Percentiles rank a stretch among this genome's conserved stretches.
phyloP scores from a whole-genome alignment of 164 flowering plant genomes.

The Saururus chinensis region DNA sequence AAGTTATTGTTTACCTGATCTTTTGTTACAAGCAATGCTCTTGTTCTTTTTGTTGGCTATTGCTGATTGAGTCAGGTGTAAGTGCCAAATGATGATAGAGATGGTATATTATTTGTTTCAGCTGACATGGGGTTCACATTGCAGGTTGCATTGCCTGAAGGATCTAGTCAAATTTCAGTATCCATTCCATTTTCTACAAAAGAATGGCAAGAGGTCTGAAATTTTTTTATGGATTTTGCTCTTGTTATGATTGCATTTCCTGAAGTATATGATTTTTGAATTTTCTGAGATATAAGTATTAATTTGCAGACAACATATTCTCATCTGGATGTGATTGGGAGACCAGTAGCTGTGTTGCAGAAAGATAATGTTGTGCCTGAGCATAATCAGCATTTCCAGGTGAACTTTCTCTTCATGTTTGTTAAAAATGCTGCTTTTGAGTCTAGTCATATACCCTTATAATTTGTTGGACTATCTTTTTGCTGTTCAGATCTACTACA shows the following conservation, averaged over 20 bases:
- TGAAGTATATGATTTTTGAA: neutral
- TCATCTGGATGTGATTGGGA: conserved; percentile 77
- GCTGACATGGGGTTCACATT: neutral
- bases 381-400: conserved; percentile 87
- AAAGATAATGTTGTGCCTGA: conserved; percentile 78
- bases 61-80: neutral
- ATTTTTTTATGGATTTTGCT: neutral
- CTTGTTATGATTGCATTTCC: neutral
- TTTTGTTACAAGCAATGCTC: no score
- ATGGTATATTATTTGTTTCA: neutral
- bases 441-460: neutral
- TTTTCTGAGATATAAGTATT: neutral
- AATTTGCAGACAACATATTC: conserved; percentile 58
- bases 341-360: conserved; percentile 77
- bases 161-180: conserved; percentile 67
- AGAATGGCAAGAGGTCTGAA: conserved; percentile 58
- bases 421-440: neutral
- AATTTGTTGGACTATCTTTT: neutral
- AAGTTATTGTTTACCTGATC: no score
- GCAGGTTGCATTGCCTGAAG: conserved; percentile 96
- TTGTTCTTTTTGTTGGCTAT: neutral
- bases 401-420: conserved; percentile 9
- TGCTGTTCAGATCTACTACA: conserved; percentile 79
- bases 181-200: conserved; percentile 71
- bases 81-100: neutral